Evolutionary conservation across 805 yeast genomes (phyloP).

Genomic region (Brettanomyces naardenensis): DNA sequence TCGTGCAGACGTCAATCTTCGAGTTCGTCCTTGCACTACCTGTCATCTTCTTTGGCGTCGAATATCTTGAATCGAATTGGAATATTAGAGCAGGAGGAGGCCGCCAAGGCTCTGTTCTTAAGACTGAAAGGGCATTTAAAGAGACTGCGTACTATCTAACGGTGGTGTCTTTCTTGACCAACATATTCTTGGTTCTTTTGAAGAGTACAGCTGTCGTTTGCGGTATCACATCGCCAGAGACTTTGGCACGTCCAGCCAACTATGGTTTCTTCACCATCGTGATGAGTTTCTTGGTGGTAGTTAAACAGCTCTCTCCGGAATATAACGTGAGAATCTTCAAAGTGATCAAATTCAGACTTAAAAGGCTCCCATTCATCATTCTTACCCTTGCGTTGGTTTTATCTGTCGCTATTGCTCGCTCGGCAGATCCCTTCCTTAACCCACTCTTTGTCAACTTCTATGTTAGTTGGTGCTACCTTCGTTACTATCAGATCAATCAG

Average conservation of each 20-base stretch:
- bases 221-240: slow-evolving; percentile 26
- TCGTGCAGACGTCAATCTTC: slow-evolving; percentile 48
- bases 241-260: slow-evolving; percentile 38
- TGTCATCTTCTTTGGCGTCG: slow-evolving; percentile 32
- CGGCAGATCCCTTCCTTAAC: slow-evolving; percentile 39
- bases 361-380: slow-evolving; percentile 14
- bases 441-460: slow-evolving; percentile 56
- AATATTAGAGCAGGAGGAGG: slow-evolving; percentile 13
- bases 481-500: slow-evolving; percentile 60
- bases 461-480: slow-evolving; percentile 64
- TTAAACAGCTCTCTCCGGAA: slow-evolving; percentile 53
- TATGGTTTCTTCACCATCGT: slow-evolving; percentile 42
- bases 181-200: slow-evolving; percentile 40
- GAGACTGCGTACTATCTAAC: slow-evolving; percentile 45
- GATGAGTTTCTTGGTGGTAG: slow-evolving; percentile 48
- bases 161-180: slow-evolving; percentile 49
- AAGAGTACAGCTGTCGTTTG: slow-evolving; percentile 21
- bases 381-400: slow-evolving; percentile 7
- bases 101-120: too few species aligned
- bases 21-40: slow-evolving; percentile 33
- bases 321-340: slow-evolving; percentile 42
- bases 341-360: slow-evolving; percentile 13
- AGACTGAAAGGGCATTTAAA: slow-evolving; percentile 7
- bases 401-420: slow-evolving; percentile 34
- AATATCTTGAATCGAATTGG: slow-evolving; percentile 47